Conservation (phyloP, 768 basidiomycete genomes). For the Udeniomyces megalosporus region DNA sequence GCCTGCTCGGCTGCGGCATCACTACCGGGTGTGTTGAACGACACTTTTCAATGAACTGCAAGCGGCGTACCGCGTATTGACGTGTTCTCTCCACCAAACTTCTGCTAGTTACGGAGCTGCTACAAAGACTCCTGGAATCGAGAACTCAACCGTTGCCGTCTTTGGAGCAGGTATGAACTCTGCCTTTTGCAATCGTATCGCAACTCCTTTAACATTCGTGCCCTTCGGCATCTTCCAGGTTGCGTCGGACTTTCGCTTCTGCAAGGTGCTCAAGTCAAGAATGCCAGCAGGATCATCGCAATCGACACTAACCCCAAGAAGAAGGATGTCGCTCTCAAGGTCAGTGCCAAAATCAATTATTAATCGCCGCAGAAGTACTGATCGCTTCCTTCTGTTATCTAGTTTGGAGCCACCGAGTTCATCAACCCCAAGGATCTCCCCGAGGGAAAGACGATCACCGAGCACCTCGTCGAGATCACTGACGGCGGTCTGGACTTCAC, state of each 20-base stretch:
- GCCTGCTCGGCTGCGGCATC: constrained; percentile 64
- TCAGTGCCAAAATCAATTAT: constrained; percentile 1
- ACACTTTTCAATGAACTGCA: too few relatives aligned
- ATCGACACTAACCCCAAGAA: constrained; percentile 77
- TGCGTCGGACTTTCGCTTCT: constrained; percentile 91
- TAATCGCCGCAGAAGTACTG: too few relatives aligned
- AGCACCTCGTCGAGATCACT: constrained; percentile 75
- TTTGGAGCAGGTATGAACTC: constrained; percentile 70
- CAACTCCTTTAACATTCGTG: too few relatives aligned
- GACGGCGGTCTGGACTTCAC: constrained; percentile 96
- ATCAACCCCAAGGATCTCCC: constrained; percentile 63
- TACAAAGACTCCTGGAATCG: constrained; percentile 66
- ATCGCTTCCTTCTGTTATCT: too few relatives aligned
- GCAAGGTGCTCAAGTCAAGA: constrained; percentile 57
- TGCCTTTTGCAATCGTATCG: too few relatives aligned
- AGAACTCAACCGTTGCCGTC: constrained; percentile 74
- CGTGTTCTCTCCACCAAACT: neutral
- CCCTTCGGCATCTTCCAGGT: too few relatives aligned
- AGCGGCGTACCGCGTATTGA: too few relatives aligned
- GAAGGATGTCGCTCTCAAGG: constrained; percentile 65
- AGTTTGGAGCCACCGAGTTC: constrained; percentile 45
- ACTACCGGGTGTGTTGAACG: too few relatives aligned
- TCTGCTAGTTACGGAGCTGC: constrained; percentile 61
- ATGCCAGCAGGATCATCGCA: constrained; percentile 78
- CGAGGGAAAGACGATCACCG: constrained; percentile 58